Evolutionary conservation across 177 flowering plant species (phyloP), one percentile per base, ranked within the genome.

Genomic region (Vitis hybrid): DNA sequence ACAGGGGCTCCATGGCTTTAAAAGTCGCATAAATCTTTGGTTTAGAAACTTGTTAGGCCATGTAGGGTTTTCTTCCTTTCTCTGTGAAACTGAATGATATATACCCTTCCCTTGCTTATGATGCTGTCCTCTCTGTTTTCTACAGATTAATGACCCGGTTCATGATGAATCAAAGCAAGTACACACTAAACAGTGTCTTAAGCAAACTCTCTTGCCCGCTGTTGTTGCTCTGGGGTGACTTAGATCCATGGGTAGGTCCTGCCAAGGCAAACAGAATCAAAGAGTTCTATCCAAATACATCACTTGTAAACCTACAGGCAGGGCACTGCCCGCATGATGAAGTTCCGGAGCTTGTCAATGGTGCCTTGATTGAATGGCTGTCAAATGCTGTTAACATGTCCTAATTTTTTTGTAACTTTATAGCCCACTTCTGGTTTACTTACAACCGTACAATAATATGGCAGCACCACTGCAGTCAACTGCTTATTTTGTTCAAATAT

Each of bases 231-330:
- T 95, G 99, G 98, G 99, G 98, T 6, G 99, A 95, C 75, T 82
- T 90, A 17, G 99, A 95, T 74, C 99, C 99, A 17, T 95, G 99
- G 98, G 98, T 91, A 1, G 99, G 98, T n/a, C 91, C 97, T 57
- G 82, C 91, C 0, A 95, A 95, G 78, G 99, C 99, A 2, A 75
- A 61, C 52, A 69, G 86, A 60, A 95, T 95, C 82, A 91, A 91
- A 71, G 98, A 91, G 66, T 89, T 91, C 62, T 93, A 95, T 68
- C 88, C 98, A 17, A 87, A 87, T 11, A 77, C 97, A 12, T 76
- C 94, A 10, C 75, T 93, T 51, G 97, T 93, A 49, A 82, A 82
- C 77, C 81, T 95, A 14, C 90, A 90, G 77, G 99, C 99, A 1
- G 99, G 97, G 18, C 99, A 92, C 76, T 94, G 97, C 65, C 98